These are phyloP conservation scores for Phymatotrichopsis omnivora DNA, from an alignment of 2,329 filamentous ascomycete genomes.

Conservation along the genomic window DNA sequence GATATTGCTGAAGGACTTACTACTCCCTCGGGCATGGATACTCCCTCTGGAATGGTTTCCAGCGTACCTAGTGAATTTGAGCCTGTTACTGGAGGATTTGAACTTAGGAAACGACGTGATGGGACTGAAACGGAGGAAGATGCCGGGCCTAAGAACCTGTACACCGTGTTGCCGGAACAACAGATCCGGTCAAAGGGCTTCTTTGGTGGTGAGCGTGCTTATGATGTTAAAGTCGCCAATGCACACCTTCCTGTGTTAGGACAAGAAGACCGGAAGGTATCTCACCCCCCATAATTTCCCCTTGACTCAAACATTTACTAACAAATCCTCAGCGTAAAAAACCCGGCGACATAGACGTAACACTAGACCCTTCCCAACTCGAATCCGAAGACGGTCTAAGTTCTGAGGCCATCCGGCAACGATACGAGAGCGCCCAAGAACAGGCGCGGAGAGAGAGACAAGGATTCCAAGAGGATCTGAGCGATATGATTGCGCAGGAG, in stretches of 20 bases:
- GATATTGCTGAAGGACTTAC: constrained; percentile 56
- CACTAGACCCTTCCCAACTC: constrained; percentile 75
- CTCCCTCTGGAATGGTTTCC: constrained; percentile 69
- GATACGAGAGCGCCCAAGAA: constrained; percentile 64
- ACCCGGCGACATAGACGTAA: constrained; percentile 87
- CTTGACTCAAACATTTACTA: background rate
- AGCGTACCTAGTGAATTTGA: constrained; percentile 64
- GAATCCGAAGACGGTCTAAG: constrained; percentile 63
- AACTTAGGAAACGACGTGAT: constrained; percentile 74
- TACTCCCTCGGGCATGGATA: constrained; percentile 68
- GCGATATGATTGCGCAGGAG: constrained; percentile 92
- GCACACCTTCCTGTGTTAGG: constrained; percentile 64
- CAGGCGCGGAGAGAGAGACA: constrained; percentile 53
- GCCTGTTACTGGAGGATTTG: constrained; percentile 44
- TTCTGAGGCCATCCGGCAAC: constrained; percentile 70
- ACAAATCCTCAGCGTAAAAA: constrained; percentile 58
- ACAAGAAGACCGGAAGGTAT: constrained; percentile 60
- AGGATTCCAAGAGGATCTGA: constrained; percentile 78
- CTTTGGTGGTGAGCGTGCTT: constrained; percentile 89
- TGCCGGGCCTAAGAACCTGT: constrained; percentile 61
- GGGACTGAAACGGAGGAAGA: constrained; percentile 60
- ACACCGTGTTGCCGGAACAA: constrained; percentile 81
- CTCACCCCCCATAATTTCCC: background rate
- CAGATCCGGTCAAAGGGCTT: constrained; percentile 80
- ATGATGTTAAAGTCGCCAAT: constrained; percentile 61